phyloP scores from a whole-genome alignment of 805 yeast genomes.

The Zygosaccharomyces kombuchaensis region DNA sequence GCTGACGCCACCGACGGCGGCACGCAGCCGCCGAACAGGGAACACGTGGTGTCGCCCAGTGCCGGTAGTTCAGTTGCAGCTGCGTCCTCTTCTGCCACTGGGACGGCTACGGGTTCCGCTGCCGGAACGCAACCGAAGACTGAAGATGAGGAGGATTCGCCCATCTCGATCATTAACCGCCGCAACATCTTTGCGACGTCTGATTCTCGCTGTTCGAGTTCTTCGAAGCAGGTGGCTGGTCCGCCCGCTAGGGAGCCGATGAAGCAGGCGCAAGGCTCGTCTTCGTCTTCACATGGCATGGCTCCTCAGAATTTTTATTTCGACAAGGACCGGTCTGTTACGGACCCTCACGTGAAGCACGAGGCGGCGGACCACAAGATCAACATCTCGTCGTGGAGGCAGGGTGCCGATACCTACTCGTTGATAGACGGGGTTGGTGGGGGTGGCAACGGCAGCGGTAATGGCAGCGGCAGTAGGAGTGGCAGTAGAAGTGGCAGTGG shows the following conservation, averaged over 20 bases:
- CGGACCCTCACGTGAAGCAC: slow-evolving; percentile 25
- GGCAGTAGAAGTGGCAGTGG: background rate
- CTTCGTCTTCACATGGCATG: slow-evolving; percentile 13
- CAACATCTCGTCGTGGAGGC: slow-evolving; percentile 28
- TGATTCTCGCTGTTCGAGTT: slow-evolving; percentile 16
- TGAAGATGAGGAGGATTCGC: slow-evolving; percentile 14
- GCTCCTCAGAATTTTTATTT: slow-evolving; percentile 26
- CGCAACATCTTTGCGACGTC: slow-evolving; percentile 20
- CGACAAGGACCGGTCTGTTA: slow-evolving; percentile 20
- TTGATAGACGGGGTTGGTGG: slow-evolving; percentile 12
- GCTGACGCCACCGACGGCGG: slow-evolving; percentile 15
- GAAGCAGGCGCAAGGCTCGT: background rate
- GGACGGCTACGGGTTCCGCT: slow-evolving; percentile 2
- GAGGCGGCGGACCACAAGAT: slow-evolving; percentile 17
- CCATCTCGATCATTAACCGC: slow-evolving; percentile 18
- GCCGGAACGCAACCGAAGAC: slow-evolving; percentile 3
- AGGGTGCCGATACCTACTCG: slow-evolving; percentile 25
- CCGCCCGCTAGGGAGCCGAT: slow-evolving; percentile 7
- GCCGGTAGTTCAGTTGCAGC: no score
- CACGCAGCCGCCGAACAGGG: slow-evolving; percentile 15
- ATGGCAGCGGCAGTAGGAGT: background rate
- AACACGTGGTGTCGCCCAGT: slow-evolving; percentile 7
- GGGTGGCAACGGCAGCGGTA: slow-evolving; percentile 5
- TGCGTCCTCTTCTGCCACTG: background rate
- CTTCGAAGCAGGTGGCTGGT: slow-evolving; percentile 13